Evolutionary conservation across 1,284 basidiomycete genomes (phyloP), one percentile per base, ranked within the genome.

Genomic region (Fomitopsis pinicola): DNA sequence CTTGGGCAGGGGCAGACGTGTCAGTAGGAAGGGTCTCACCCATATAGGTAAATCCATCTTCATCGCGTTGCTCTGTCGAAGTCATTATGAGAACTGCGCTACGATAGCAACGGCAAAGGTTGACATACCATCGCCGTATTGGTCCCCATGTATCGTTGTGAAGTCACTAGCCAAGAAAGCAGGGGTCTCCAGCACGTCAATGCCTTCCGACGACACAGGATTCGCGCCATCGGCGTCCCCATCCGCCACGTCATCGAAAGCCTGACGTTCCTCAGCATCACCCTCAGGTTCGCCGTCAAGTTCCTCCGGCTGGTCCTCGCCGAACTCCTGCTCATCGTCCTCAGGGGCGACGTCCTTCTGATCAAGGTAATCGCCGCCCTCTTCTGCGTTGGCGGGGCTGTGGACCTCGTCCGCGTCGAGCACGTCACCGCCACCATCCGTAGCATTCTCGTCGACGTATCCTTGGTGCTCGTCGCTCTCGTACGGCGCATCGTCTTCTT

Each of bases 321-420:
- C 70, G 44, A 70, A 72, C n/a, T n/a, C n/a, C n/a, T n/a, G n/a
- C n/a, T n/a, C n/a, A n/a, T n/a, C n/a, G n/a, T 75, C 70, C 26
- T 68, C 69, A 15, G 52, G 52, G 6, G 64, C 62, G 28, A 67
- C 66, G 17, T 70, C 66, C 5, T 64, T 69, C 40, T 68, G 63
- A 9, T 71, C 71, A 7, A 64, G 63, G 42, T 69, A 68, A 33
- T 68, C 69, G 19, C 65, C 69, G 36, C 66, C 70, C 40, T 70
- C 69, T 17, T 64, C 68, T 8, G 65, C 66, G 36, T 66, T 65
- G 42, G 58, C 48, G 15, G 45, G 19, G 3, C 57, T 69, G 53
- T 78, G 74, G 46, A 72, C 62, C 54, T 66, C 69, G 62, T 73
- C 72, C 52, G 72, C 74, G 60, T 77, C 74, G n/a, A 73, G 66